These are phyloP conservation scores for Apiospora malaysiana DNA, from an alignment of 2,329 filamentous ascomycete species.

Conservation along the genomic window DNA sequence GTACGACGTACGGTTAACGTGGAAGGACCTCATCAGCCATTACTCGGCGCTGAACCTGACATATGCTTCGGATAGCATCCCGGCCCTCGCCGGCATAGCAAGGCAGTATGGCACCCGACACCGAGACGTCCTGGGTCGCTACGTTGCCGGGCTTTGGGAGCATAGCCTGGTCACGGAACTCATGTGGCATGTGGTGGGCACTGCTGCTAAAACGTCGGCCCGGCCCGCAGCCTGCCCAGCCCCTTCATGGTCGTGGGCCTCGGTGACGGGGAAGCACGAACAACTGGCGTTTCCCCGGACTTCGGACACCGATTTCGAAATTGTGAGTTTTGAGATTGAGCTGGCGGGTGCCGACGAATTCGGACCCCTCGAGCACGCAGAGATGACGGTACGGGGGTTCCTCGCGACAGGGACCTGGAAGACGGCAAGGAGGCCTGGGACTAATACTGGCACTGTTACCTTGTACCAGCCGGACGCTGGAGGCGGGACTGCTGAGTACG, in stretches of 20 bases:
- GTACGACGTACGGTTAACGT: background rate
- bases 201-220: accelerated
- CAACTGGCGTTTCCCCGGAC: background rate
- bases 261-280: background rate
- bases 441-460: no score
- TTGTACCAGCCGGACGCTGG: background rate
- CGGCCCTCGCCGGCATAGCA: background rate
- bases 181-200: background rate
- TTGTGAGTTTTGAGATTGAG: background rate
- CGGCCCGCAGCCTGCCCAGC: background rate
- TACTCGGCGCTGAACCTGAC: background rate
- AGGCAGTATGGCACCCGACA: background rate
- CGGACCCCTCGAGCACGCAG: background rate
- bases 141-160: background rate
- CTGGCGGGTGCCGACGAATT: background rate
- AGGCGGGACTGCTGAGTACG: background rate
- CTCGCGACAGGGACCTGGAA: background rate
- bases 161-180: background rate
- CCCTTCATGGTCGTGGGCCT: slow-evolving; percentile 21
- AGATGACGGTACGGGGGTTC: background rate
- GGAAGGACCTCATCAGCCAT: background rate
- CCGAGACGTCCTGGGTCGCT: background rate
- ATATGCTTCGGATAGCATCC: background rate
- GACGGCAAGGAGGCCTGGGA: background rate
- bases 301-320: background rate